phyloP scores from a whole-genome alignment of 805 yeast genomes.

The Middelhovenomyces tepae region DNA sequence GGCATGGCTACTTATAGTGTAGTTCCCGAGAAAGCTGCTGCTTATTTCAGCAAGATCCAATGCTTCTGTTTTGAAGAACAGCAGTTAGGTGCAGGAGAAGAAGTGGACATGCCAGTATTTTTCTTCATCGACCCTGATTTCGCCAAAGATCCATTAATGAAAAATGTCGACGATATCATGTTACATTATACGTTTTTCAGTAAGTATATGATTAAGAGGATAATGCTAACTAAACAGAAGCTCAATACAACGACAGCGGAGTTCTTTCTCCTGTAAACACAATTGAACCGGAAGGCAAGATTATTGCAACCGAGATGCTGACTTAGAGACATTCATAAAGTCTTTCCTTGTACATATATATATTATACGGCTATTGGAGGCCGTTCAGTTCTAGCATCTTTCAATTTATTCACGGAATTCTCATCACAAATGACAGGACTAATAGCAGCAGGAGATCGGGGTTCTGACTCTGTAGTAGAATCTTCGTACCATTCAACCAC shows the following conservation, averaged over 20 bases:
- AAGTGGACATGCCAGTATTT: conserved; percentile 97
- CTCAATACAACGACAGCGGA: conserved; percentile 21
- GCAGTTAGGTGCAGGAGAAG: conserved; percentile 87
- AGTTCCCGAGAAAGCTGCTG: conserved; percentile 93
- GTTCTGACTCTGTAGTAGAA: too few species aligned
- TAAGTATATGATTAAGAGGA: background rate
- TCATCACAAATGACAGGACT: too few species aligned
- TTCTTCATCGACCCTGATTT: conserved; percentile 95
- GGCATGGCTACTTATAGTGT: conserved; percentile 99
- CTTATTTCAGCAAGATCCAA: conserved; percentile 92
- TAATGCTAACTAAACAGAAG: conserved; percentile 9
- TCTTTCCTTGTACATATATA: too few species aligned
- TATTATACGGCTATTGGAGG: conserved; percentile 10
- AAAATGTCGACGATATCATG: conserved; percentile 80
- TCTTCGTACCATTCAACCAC: conserved; percentile 19
- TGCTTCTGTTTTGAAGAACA: conserved; percentile 99
- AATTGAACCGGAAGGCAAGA: too few species aligned
- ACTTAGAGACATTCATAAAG: too few species aligned
- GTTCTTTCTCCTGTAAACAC: conserved; percentile 19
- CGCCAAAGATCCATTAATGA: conserved; percentile 86
- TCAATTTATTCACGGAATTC: background rate
- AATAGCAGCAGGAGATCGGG: too few species aligned
- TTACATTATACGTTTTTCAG: conserved; percentile 88
- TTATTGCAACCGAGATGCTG: too few species aligned
- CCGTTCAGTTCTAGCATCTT: conserved; percentile 10